phyloP scores from a whole-genome alignment of 2,329 filamentous ascomycete species.

The Fusarium sp. region DNA sequence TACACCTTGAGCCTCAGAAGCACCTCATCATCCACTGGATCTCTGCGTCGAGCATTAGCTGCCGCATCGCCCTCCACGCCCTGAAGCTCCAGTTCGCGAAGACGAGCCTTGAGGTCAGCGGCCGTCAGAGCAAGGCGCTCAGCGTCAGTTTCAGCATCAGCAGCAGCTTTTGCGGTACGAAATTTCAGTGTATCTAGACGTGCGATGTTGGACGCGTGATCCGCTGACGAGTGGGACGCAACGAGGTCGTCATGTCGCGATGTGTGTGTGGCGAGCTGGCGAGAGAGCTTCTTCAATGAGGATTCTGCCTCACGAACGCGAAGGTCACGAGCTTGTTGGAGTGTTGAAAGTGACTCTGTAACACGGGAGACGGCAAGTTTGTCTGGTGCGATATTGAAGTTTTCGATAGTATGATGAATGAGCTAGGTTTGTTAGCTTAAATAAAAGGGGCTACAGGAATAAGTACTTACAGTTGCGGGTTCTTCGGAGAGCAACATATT shows the following conservation, averaged over 20 bases:
- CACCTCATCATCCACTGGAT: constrained; percentile 70
- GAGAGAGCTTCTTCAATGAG: constrained; percentile 75
- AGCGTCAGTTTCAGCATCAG: constrained; percentile 92
- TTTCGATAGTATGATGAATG: constrained; percentile 88
- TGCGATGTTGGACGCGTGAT: constrained; percentile 85
- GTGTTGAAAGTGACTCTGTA: constrained; percentile 80
- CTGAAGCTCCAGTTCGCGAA: constrained; percentile 87
- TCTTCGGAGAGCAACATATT: constrained; percentile 96
- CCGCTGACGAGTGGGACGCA: constrained; percentile 76
- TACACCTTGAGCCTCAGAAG: constrained; percentile 88
- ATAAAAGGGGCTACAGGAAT: neutral
- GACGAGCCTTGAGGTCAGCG: constrained; percentile 75
- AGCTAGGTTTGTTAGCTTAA: constrained; percentile 62
- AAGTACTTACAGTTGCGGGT: constrained; percentile 76
- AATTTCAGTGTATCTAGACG: constrained; percentile 94
- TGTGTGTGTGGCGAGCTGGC: constrained; percentile 77
- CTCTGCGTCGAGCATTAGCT: constrained; percentile 45
- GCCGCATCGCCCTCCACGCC: constrained; percentile 75
- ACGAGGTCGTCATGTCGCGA: constrained; percentile 82
- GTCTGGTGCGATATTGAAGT: constrained; percentile 95
- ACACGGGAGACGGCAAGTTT: constrained; percentile 85
- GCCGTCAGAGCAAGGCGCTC: constrained; percentile 86
- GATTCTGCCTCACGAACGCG: constrained; percentile 76
- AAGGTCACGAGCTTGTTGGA: constrained; percentile 84
- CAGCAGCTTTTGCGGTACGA: constrained; percentile 88